Evolutionary conservation across 169 alveolate species (phyloP).

Genomic region (Toxoplasma gondii): DNA sequence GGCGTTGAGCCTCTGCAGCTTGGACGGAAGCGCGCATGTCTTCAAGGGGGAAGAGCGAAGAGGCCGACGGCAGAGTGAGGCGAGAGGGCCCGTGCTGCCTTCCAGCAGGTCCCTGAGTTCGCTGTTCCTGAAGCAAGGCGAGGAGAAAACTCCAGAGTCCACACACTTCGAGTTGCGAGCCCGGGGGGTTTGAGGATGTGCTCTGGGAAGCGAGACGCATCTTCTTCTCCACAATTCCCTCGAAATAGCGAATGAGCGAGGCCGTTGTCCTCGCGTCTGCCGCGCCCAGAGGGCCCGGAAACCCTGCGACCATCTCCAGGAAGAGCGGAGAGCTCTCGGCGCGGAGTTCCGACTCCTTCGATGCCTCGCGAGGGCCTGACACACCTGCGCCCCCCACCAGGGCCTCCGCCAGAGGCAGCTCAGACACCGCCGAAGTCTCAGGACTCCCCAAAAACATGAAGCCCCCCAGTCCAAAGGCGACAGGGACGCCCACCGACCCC

Average conservation of each 20-base stretch:
- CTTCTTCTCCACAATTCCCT: neutral
- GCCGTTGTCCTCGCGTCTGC: slow-evolving; percentile 30
- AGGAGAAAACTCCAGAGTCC: slow-evolving; percentile 37
- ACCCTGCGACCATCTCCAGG: neutral
- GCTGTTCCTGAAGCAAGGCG: neutral
- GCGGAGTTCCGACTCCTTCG: neutral
- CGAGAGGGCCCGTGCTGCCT: neutral
- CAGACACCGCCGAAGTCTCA: neutral
- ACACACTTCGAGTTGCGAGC: slow-evolving; percentile 10
- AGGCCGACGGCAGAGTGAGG: neutral
- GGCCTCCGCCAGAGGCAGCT: neutral
- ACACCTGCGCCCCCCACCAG: neutral
- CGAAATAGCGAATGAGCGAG: neutral
- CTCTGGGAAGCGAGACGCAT: slow-evolving; percentile 36
- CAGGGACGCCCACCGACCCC: neutral
- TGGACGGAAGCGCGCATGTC: slow-evolving; percentile 3
- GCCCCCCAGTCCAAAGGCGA: neutral
- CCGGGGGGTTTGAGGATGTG: neutral
- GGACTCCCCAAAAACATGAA: neutral
- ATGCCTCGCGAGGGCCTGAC: neutral
- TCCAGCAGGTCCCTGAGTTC: neutral
- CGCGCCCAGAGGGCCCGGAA: slow-evolving; percentile 47
- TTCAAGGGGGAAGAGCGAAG: neutral
- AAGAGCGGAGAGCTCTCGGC: neutral
- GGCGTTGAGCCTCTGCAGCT: slow-evolving; percentile 9